Conservation (phyloP, 2,329 filamentous ascomycete genomes). For the Ascochyta clinopodiicola region DNA sequence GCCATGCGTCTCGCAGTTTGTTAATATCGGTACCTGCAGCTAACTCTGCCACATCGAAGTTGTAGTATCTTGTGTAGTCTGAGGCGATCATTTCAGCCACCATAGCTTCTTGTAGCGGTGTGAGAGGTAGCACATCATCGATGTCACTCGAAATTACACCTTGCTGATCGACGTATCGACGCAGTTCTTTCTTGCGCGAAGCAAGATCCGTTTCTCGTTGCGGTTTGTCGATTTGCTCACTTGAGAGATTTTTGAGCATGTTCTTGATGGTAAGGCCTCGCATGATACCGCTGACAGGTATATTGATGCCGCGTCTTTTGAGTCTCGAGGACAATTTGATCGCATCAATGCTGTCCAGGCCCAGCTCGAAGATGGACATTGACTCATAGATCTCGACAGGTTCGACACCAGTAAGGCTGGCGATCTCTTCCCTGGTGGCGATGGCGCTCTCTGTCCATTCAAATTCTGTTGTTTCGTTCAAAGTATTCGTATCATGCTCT, state of each 20-base stretch:
- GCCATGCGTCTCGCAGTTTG: conserved; percentile 68
- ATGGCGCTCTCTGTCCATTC: conserved; percentile 64
- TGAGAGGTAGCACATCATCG: conserved; percentile 73
- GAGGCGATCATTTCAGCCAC: conserved; percentile 81
- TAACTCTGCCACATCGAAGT: conserved; percentile 77
- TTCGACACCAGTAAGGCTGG: conserved; percentile 64
- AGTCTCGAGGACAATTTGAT: conserved; percentile 82
- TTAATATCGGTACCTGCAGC: conserved; percentile 60
- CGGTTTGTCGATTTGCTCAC: not conserved
- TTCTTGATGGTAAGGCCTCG: conserved; percentile 70
- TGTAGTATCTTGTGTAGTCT: conserved; percentile 79
- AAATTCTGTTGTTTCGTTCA: conserved; percentile 48
- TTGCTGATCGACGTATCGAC: conserved; percentile 49
- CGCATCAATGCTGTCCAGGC: conserved; percentile 89
- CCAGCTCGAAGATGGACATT: conserved; percentile 78
- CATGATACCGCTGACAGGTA: conserved; percentile 81
- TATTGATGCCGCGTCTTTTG: conserved; percentile 62
- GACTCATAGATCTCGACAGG: conserved; percentile 60
- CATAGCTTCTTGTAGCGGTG: conserved; percentile 87
- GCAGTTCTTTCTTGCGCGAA: conserved; percentile 42
- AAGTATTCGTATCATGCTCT: not conserved
- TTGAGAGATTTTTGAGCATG: conserved; percentile 55
- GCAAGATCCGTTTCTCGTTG: conserved; percentile 22
- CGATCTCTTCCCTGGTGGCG: conserved; percentile 67
- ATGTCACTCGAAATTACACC: conserved; percentile 49